phyloP scores from a whole-genome alignment of 2,329 filamentous ascomycete species.

The Epicoccum nigrum region DNA sequence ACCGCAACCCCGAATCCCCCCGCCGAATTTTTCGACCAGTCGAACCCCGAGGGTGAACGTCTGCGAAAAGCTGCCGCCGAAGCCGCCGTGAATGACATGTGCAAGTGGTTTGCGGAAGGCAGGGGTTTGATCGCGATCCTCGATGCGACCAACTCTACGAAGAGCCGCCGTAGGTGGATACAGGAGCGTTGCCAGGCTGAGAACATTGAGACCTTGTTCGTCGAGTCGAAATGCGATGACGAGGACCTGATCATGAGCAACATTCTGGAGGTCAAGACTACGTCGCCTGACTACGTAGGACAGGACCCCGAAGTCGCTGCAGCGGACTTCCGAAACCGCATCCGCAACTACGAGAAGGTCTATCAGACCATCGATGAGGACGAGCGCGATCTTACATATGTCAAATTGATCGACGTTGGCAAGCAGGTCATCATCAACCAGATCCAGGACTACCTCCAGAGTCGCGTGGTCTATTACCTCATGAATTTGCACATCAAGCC shows the following conservation, averaged over 20 bases:
- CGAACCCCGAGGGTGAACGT: slow-evolving; percentile 88
- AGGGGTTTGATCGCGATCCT: slow-evolving; percentile 89
- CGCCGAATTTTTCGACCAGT: slow-evolving; percentile 93
- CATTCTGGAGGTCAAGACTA: slow-evolving; percentile 96
- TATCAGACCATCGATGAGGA: slow-evolving; percentile 93
- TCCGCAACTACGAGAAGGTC: slow-evolving; percentile 95
- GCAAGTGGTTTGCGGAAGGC: slow-evolving; percentile 81
- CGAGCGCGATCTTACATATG: slow-evolving; percentile 86
- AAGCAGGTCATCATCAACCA: slow-evolving; percentile 97
- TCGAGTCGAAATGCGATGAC: slow-evolving; percentile 96
- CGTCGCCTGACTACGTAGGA: slow-evolving; percentile 90
- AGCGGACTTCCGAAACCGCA: slow-evolving; percentile 89
- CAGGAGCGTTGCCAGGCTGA: slow-evolving; percentile 76
- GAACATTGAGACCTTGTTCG: slow-evolving; percentile 88
- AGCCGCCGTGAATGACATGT: slow-evolving; percentile 91
- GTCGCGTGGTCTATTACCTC: slow-evolving; percentile 94
- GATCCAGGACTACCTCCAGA: slow-evolving; percentile 95
- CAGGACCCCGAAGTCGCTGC: slow-evolving; percentile 93
- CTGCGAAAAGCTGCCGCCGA: slow-evolving; percentile 87
- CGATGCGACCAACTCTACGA: slow-evolving; percentile 96
- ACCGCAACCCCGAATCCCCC: slow-evolving; percentile 86
- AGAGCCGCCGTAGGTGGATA: slow-evolving; percentile 88
- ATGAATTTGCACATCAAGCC: slow-evolving; percentile 99
- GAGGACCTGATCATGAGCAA: slow-evolving; percentile 98
- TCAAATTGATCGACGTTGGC: slow-evolving; percentile 96